phyloP scores from a whole-genome alignment of 1,139 yeast species.

The Entelexis paramagnoliae region DNA sequence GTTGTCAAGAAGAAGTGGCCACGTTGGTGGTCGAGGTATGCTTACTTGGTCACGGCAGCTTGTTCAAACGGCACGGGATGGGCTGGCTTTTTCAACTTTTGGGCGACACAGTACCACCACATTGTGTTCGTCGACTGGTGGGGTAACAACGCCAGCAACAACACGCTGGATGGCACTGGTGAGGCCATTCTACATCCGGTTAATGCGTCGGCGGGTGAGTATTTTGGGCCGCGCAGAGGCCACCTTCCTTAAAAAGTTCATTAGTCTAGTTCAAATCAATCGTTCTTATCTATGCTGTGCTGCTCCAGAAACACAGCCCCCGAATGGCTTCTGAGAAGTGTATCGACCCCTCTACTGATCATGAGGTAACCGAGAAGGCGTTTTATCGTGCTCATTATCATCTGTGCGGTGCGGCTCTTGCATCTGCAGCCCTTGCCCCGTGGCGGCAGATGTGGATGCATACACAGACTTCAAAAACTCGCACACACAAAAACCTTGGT shows the following conservation, averaged over 20 bases:
- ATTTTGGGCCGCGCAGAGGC: constrained; percentile 36
- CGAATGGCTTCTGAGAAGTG: no score
- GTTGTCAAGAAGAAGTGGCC: constrained; percentile 38
- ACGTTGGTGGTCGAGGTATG: constrained; percentile 47
- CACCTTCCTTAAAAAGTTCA: constrained; percentile 13
- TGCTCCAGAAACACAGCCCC: no score
- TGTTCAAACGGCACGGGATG: constrained; percentile 50
- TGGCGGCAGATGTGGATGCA: no score
- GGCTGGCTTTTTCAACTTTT: constrained; percentile 27
- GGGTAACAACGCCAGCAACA: constrained; percentile 26
- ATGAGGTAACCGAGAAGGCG: no score
- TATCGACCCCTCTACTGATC: no score
- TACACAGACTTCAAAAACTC: no score
- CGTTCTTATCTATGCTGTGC: no score
- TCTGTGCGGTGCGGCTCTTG: no score
- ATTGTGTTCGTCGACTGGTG: constrained; percentile 41
- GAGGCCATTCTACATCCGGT: constrained; percentile 16
- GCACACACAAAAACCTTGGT: no score
- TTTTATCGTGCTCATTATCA: no score
- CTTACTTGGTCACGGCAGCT: constrained; percentile 51
- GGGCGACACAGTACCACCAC: constrained; percentile 29
- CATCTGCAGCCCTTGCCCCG: no score
- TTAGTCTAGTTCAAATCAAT: neutral
- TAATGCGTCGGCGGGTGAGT: constrained; percentile 40
- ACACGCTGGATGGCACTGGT: constrained; percentile 36